A percentile compares a stretch with the other conserved stretches of the same genome.
These are phyloP conservation scores for Fusarium sp. DNA, from an alignment of 2,329 filamentous ascomycete species.

Conservation along the genomic window DNA sequence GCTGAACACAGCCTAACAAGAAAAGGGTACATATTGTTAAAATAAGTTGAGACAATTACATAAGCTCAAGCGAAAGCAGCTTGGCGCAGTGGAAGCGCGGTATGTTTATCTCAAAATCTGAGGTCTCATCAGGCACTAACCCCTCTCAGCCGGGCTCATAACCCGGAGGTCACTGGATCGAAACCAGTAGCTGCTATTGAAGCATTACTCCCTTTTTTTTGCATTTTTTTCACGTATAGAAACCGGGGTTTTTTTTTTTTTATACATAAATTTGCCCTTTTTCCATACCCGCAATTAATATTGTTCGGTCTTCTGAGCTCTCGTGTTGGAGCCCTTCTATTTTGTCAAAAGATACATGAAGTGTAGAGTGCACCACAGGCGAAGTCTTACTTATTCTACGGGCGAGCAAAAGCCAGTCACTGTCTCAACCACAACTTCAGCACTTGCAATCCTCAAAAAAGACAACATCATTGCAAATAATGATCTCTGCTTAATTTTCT, in stretches of 20 bases:
- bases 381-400: no score
- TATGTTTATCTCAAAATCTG: conserved; percentile 7
- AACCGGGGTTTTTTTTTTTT: no score
- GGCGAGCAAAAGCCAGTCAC: no score
- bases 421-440: no score
- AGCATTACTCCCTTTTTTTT: neutral
- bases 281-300: neutral
- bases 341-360: no score
- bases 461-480: neutral
- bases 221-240: accelerated
- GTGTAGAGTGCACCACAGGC: no score
- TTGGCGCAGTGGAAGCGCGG: conserved; percentile 42
- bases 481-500: neutral
- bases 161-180: conserved; percentile 40
- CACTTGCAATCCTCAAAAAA: no score
- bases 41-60: accelerated
- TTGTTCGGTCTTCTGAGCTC: no score
- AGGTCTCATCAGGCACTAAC: conserved; percentile 1
- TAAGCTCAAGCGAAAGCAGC: conserved; percentile 36
- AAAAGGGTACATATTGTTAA: accelerated
- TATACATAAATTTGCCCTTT: neutral
- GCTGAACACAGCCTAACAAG: accelerated
- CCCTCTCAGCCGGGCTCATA: conserved; percentile 36
- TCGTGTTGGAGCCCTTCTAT: no score
- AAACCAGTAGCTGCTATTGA: conserved; percentile 35